Percentiles rank a stretch among this genome's conserved stretches.
phyloP scores from a whole-genome alignment of 1,284 basidiomycete genomes.

The Meira nashicola region DNA sequence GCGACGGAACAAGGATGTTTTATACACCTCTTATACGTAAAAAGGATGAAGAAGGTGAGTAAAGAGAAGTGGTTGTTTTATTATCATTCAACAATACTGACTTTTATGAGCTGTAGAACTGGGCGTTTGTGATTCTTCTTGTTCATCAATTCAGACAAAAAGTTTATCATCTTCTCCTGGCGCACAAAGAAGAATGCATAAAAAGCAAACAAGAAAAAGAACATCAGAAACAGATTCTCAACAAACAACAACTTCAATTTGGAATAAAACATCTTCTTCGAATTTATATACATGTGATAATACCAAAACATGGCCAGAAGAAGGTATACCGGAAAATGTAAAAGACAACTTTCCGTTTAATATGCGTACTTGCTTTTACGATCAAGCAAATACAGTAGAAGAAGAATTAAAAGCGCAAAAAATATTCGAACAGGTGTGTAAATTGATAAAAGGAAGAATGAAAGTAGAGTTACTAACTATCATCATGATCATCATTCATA shows the following conservation, averaged over 20 bases:
- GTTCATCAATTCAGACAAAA: background rate
- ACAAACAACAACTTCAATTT: too few relatives aligned
- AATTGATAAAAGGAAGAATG: too few relatives aligned
- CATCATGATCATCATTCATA: background rate
- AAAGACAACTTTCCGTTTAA: background rate
- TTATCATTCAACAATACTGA: too few relatives aligned
- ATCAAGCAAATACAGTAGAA: background rate
- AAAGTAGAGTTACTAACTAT: slow-evolving; percentile 1
- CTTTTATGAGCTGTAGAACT: background rate
- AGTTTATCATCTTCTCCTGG: background rate
- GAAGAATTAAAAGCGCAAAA: background rate
- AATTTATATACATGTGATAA: background rate
- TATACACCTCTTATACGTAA: background rate
- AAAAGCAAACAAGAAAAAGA: background rate
- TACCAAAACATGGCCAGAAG: background rate
- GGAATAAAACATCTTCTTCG: too few relatives aligned
- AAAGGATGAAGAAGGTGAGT: background rate
- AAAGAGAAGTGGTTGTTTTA: background rate
- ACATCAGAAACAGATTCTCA: too few relatives aligned
- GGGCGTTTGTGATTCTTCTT: background rate
- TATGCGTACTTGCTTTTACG: background rate
- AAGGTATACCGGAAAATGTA: background rate
- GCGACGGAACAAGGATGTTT: background rate
- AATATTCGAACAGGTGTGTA: background rate
- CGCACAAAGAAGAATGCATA: background rate